Evolutionary conservation across 441 rosid genomes (phyloP), one percentile per base, ranked within the genome.

Genomic region (Melastoma candidum): DNA sequence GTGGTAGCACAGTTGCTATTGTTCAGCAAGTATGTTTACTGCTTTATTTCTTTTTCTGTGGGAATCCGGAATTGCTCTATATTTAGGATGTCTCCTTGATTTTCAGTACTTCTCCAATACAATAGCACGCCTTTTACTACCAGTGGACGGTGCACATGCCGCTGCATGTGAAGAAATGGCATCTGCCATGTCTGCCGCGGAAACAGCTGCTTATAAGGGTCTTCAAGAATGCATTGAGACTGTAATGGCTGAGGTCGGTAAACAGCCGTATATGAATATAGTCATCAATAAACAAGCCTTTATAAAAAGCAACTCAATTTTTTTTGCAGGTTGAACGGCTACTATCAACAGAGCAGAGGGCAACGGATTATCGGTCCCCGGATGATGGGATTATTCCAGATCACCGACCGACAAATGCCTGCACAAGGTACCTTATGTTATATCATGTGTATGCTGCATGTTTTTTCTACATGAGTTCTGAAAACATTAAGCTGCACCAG

Each of bases 81-180:
- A 17, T 17, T 17, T 17, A 17, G 22, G 22, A 17, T 36, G 22
- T 63, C 54, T 72, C 59, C 68, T 52, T 36, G 41, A 6, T 67
- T 43, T 69, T 64, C 79, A 94, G 99, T 82, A 78, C 76, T 90
- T 94, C 75, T 87, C 96, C 78, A 94, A 87, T 77, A 83, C 96
- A 17, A 85, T 94, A 67, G 85, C 99, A 60, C 80, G 99, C 53
- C 95, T 94, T 60, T 80, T 90, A 71, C 81, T 94, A 58, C 97
- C 96, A 44, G 99, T 94, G 66, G 99, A 94, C 63, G 97, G 97
- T 63, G 96, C 99, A 51, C 97, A 94, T 77, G 90, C 95, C 63
- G 85, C 96, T 71, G 82, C 97, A 45, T 85, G 97, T 60, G 99
- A 94, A 85, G 96, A 94, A 83, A 94, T 94, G 99, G 89, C 96